Conservation (phyloP, 805 yeast species). For the Cyberlindnera petersonii region DNA sequence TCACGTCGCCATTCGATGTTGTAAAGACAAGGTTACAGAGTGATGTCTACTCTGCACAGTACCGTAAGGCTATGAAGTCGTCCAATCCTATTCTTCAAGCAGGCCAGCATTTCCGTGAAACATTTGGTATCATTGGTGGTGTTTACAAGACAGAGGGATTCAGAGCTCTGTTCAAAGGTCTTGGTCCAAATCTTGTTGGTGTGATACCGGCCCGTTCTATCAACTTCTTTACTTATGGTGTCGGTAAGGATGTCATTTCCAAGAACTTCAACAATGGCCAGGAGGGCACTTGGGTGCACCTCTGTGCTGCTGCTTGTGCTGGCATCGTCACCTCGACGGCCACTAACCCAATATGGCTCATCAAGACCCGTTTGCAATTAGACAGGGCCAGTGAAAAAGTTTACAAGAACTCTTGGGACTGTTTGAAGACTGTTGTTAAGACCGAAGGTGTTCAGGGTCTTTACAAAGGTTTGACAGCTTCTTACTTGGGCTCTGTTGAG, state of each 20-base stretch:
- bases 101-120: conserved; percentile 74
- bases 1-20: conserved; percentile 93
- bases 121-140: conserved; percentile 63
- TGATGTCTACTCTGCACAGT: conserved; percentile 65
- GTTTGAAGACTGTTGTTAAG: conserved; percentile 61
- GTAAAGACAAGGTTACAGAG: conserved; percentile 94
- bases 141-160: conserved; percentile 78
- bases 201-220: conserved; percentile 97
- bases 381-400: conserved; percentile 66
- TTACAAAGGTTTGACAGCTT: conserved; percentile 89
- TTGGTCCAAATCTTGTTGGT: conserved; percentile 96
- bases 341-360: conserved; percentile 96
- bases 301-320: conserved; percentile 83
- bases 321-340: conserved; percentile 94
- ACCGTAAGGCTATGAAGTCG: conserved; percentile 32
- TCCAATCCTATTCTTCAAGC: conserved; percentile 42
- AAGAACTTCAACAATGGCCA: conserved; percentile 63
- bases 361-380: conserved; percentile 89
- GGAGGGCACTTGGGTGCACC: conserved; percentile 82
- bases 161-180: conserved; percentile 84
- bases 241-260: conserved; percentile 77
- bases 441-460: conserved; percentile 79
- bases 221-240: conserved; percentile 94
- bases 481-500: conserved; percentile 90
- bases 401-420: conserved; percentile 84